Conservation (phyloP, 1,139 yeast genomes). For the Meyerozyma smithsonii region DNA sequence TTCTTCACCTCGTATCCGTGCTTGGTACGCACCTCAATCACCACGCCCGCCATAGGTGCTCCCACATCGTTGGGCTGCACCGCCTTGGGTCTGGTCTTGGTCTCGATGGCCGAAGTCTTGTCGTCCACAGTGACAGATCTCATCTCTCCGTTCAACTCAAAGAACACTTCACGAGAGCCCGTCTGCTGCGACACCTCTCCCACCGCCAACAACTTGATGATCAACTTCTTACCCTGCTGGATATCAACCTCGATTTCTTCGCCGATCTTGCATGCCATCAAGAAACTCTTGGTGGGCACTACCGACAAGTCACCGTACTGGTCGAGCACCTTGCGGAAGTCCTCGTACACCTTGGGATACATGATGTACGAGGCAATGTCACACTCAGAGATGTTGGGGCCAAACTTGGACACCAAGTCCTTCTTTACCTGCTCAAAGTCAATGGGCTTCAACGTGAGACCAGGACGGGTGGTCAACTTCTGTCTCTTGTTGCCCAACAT, state of each 20-base stretch:
- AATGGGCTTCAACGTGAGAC: conserved; percentile 78
- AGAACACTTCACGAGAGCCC: conserved; percentile 94
- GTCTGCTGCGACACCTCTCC: conserved; percentile 83
- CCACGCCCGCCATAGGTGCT: conserved; percentile 99
- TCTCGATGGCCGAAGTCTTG: conserved; percentile 78
- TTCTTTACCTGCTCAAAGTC: conserved; percentile 67
- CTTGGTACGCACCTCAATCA: conserved; percentile 88
- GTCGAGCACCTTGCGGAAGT: conserved; percentile 66
- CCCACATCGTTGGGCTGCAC: conserved; percentile 91
- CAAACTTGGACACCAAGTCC: conserved; percentile 65
- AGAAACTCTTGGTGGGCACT: conserved; percentile 85
- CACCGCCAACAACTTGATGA: conserved; percentile 85
- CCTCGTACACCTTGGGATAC: conserved; percentile 97
- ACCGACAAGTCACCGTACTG: conserved; percentile 90
- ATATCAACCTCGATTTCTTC: conserved; percentile 87
- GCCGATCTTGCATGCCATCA: conserved; percentile 80
- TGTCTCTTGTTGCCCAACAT: conserved; percentile 81
- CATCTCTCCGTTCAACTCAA: conserved; percentile 97
- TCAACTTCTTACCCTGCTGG: conserved; percentile 91
- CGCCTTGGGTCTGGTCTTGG: conserved; percentile 87
- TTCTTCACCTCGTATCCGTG: conserved; percentile 85
- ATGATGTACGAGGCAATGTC: conserved; percentile 94
- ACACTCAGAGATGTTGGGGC: conserved; percentile 61
- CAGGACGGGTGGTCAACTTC: conserved; percentile 86
- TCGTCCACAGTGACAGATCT: conserved; percentile 92